These are phyloP conservation scores for Trichoderma atrobrunneum DNA, from an alignment of 2,329 filamentous ascomycete genomes.

Conservation along the genomic window DNA sequence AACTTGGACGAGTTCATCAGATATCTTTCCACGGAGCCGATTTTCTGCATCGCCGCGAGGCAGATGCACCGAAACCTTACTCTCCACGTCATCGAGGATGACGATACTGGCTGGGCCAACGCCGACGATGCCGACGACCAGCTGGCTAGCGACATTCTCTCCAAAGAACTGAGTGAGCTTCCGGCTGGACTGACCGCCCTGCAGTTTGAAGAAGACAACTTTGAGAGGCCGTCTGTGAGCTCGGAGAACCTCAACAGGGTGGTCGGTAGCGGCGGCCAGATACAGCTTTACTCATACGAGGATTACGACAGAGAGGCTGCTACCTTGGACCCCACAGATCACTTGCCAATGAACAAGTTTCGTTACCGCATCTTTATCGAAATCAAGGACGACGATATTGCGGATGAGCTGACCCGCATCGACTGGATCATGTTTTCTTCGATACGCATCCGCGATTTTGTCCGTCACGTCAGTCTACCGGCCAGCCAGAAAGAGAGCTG, in stretches of 20 bases:
- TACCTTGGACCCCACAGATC: conserved; percentile 66
- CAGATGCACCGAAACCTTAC: conserved; percentile 82
- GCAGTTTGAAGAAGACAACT: conserved; percentile 46
- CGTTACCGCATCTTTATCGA: conserved; percentile 92
- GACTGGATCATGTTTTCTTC: conserved; percentile 99
- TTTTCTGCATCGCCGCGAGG: conserved; percentile 80
- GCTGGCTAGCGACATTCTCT: conserved; percentile 34
- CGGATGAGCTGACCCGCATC: conserved; percentile 87
- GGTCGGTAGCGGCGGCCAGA: conserved; percentile 41
- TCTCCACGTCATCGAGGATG: conserved; percentile 71
- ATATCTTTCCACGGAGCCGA: conserved; percentile 70
- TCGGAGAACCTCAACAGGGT: conserved; percentile 44
- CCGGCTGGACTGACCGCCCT: conserved; percentile 46
- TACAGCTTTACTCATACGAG: conserved; percentile 66
- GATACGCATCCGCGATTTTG: conserved; percentile 86
- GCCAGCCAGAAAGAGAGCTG: conserved; percentile 69
- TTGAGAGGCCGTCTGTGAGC: conserved; percentile 45
- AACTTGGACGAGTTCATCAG: conserved; percentile 72
- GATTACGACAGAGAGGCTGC: conserved; percentile 78
- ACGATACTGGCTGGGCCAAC: conserved; percentile 90
- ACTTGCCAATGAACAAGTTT: conserved; percentile 71
- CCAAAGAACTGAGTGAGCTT: conserved; percentile 41
- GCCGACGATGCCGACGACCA: conserved; percentile 57
- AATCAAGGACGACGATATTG: conserved; percentile 77
- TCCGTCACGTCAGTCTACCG: conserved; percentile 82